Evolutionary conservation across 2,329 filamentous ascomycete species (phyloP), one percentile per base, ranked within the genome.

Genomic region (Stachybotrys chartarum): DNA sequence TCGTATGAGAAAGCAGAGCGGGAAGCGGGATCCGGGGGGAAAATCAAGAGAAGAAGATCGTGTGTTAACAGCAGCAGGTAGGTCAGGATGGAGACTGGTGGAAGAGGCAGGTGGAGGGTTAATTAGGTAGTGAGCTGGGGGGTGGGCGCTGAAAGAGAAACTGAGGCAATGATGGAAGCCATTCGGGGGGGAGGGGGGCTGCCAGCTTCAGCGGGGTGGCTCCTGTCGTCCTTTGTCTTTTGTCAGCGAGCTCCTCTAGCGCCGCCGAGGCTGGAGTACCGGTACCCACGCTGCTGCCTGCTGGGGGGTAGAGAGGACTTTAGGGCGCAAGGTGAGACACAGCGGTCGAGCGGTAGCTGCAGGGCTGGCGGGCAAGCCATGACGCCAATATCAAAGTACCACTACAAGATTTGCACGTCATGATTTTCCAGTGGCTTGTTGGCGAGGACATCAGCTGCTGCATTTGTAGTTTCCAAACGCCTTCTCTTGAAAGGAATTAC

Each of bases 21-120:
- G 55, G 48, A 52, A 55, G 57, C 50, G 59, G 46, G 51, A 56
- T 54, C 50, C 54, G 56, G 50, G 54, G 54, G 56, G 55, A 51
- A 53, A 55, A 53, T 45, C 52, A 48, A 51, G 51, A 55, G 59
- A 59, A 58, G 58, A 56, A 54, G 56, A 53, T 53, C 52, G 59
- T 57, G 55, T 57, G 62, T 60, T 64, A 59, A 58, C 60, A 64
- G 63, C 61, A 60, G 61, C 58, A 63, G 60, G 63, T 60, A 61
- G 56, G 62, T 64, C 59, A 61, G 57, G 61, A 42, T 42, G 35
- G 35, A 42, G 35, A 42, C 35, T 42, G 35, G 35, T 6, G 35
- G 35, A 42, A 42, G 35, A 10, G 35, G 35, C 14, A 42, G 35
- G 35, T 10, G 35, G 35, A 14, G 35, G 35, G 35, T 10, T 42